Base-by-base conservation (phyloP, 768 basidiomycete species). In the Tulasnella sp. region DNA sequence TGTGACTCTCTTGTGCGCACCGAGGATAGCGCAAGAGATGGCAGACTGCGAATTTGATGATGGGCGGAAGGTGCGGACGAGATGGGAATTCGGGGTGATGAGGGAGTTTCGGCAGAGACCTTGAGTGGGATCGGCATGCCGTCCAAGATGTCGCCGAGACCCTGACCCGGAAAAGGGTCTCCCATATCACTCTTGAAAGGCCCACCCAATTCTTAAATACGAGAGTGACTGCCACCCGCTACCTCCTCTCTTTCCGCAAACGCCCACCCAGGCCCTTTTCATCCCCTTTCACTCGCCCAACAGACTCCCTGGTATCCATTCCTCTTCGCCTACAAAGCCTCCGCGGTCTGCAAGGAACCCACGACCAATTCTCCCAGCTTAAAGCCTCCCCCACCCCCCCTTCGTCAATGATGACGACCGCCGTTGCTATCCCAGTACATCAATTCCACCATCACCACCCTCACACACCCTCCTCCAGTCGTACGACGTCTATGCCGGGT, bases 391-490 rank as follows among this genome's bases (percentile, higher is more conserved):
- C 62, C 62, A 27, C 62, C 62, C 62, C 5, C 24, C 56, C 12
- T 58, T 58, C 62, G 62, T 68, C 62, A 68, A 68, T 68, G 62
- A 68, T 68, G 62, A 68, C 62, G 62, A 68, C 62, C 62, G 62
- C 62, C 62, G 62, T 68, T 68, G 62, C 62, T 68, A 68, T 68
- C 62, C 52, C 52, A 52, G 2, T 68, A 6, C 62, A 68, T 36
- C 62, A 68, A 68, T 68, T 68, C 36, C 62, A 68, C 62, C 62
- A 68, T 34, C 62, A 68, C 62, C 62, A 68, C 62, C 62, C n/a
- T n/a, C 62, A 27, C 62, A 7, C 34, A 27, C 24, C 31, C 9
- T 27, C 56, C 31, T 31, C 62, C 62, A 68, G 14, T 36, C 34
- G 31, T 36, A 31, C 62, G 31, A 68, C 31, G 5, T 44, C 44